A percentile compares a stretch with the other conserved stretches of the same genome.
phyloP scores from a whole-genome alignment of 768 basidiomycete genomes.

The Collybiopsis luxurians region DNA sequence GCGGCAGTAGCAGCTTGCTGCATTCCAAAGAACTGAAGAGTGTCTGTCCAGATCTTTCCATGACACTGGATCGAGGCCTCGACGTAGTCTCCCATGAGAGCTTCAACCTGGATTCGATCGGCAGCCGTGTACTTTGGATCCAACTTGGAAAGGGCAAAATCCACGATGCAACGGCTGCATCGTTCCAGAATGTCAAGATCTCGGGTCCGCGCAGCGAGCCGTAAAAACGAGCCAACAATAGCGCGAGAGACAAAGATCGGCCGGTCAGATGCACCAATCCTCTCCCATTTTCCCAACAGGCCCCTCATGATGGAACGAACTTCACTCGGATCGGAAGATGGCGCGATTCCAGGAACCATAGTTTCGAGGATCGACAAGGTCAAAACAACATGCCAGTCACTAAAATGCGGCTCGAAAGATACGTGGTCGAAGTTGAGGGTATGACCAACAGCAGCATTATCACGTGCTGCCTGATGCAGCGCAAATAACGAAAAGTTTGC shows the following conservation, averaged over 20 bases:
- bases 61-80: slow-evolving; percentile 25
- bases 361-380: slow-evolving; percentile 37
- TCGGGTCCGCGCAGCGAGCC: slow-evolving; percentile 34
- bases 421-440: background rate
- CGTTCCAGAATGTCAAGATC: slow-evolving; percentile 35
- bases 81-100: slow-evolving; percentile 34
- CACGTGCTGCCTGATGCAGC: slow-evolving; percentile 14
- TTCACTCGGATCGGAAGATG: slow-evolving; percentile 3
- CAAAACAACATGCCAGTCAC: slow-evolving; percentile 40
- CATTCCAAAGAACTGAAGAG: slow-evolving; percentile 27
- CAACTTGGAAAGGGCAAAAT: slow-evolving; percentile 24
- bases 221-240: slow-evolving; percentile 43
- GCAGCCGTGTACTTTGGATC: slow-evolving; percentile 11
- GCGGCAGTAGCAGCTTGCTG: background rate
- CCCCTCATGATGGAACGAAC: slow-evolving; percentile 25
- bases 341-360: slow-evolving; percentile 11
- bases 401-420: background rate
- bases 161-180: slow-evolving; percentile 30
- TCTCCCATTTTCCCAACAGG: slow-evolving; percentile 43
- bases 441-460: background rate
- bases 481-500: slow-evolving; percentile 38
- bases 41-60: slow-evolving; percentile 22
- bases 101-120: slow-evolving; percentile 24
- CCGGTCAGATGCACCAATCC: slow-evolving; percentile 10
- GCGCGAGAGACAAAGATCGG: slow-evolving; percentile 30